Conservation (phyloP, 2,329 filamentous ascomycete species). For the Microsporum canis region DNA sequence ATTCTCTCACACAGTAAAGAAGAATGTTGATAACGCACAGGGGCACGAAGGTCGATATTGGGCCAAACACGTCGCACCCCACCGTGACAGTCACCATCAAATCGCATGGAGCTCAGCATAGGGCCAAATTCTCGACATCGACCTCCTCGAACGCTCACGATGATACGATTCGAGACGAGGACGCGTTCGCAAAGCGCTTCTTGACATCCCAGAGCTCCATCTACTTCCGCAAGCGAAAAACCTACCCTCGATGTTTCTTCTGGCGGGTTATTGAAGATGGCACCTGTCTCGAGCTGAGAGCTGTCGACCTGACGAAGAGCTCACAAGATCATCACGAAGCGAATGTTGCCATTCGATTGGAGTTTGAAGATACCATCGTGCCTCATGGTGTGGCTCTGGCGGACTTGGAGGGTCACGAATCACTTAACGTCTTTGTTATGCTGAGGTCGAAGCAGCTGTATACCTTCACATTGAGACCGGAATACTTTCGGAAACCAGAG, state of each 20-base stretch:
- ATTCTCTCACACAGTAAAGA: slow-evolving; percentile 7
- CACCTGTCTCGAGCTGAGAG: slow-evolving; percentile 69
- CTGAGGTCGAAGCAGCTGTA: slow-evolving; percentile 70
- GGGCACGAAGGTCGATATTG: slow-evolving; percentile 75
- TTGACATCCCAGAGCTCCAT: slow-evolving; percentile 70
- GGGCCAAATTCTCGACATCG: slow-evolving; percentile 36
- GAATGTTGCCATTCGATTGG: slow-evolving; percentile 63
- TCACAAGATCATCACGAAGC: slow-evolving; percentile 53
- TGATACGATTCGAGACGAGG: slow-evolving; percentile 46
- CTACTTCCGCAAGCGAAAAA: slow-evolving; percentile 67
- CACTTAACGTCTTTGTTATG: slow-evolving; percentile 66
- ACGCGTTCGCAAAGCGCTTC: slow-evolving; percentile 58
- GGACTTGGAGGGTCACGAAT: slow-evolving; percentile 66
- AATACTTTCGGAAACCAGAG: slow-evolving; percentile 62
- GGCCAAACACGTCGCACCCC: slow-evolving; percentile 57
- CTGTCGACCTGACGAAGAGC: slow-evolving; percentile 65
- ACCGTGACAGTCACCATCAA: slow-evolving; percentile 57
- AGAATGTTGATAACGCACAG: slow-evolving; percentile 66
- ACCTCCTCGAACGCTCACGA: slow-evolving; percentile 32
- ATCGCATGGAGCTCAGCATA: slow-evolving; percentile 33
- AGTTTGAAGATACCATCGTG: slow-evolving; percentile 62
- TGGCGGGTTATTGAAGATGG: slow-evolving; percentile 81
- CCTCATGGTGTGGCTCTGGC: slow-evolving; percentile 70
- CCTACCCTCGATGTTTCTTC: slow-evolving; percentile 71
- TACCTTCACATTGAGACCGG: slow-evolving; percentile 69